Evolutionary conservation across 768 basidiomycete species (phyloP), one percentile per base, ranked within the genome.

Genomic region (Tulasnella sp.): DNA sequence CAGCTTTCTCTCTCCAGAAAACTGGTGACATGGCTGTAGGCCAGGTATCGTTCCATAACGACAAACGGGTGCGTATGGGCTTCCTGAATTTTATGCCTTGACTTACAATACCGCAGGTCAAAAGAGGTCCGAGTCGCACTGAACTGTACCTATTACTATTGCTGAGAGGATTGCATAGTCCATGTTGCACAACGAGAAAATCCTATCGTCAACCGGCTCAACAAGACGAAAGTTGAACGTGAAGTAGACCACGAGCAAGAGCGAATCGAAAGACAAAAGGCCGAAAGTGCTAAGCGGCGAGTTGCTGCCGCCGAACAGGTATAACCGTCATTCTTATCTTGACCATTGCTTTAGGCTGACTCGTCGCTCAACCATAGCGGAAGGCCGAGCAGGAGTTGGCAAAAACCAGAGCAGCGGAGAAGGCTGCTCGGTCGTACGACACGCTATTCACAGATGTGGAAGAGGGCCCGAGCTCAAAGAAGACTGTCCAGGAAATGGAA

Each of bases 11-110:
- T 17, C 42, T 14, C 8, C 65, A 93, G 88, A 99, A 99, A 89
- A 84, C 86, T 6, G 94, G 94, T 2, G 91, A 94, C 66, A 97
- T 96, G 91, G 92, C 89, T 2, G 83, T 94, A 2, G 96, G 96
- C 0, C 86, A 92, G 65, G 96, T 99, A 0, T 86, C 90, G 0
- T 98, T 99, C 68, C 87, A 97, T 62, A 86, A 74, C 57, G 90
- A 96, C 65, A 91, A 94, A 66, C 76, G 75, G 70, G 90, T 90
- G 61, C 36, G 75, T 40, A 11, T 12, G 3, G 6, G 41, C 42
- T 19, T 39, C 60, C 8, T 48, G 39, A 42, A 53, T 9, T 37
- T 14, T 40, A 35, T 39, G 40, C 27, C n/a, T 12, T 15, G 17
- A 23, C 29, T 14, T 21, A 25, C 11, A 49, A 35, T 39, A 12